Conservation (phyloP, 2,329 filamentous ascomycete genomes). For the Coniochaeta hoffmannii region DNA sequence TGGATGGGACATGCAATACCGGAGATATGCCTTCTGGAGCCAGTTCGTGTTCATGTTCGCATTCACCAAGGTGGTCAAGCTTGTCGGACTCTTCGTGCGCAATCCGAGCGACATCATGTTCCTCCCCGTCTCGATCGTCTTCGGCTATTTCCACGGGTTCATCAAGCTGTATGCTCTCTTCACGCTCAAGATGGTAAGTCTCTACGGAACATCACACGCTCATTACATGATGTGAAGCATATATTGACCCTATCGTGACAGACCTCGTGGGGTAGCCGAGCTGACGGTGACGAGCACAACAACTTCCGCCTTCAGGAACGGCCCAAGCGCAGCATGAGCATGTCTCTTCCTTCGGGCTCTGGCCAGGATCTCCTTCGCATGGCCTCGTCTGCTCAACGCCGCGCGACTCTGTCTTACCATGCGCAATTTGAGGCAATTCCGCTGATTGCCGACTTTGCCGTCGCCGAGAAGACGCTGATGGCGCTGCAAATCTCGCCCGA, state of each 20-base stretch:
- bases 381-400: not conserved
- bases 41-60: conserved; percentile 68
- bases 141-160: conserved; percentile 86
- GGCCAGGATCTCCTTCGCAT: conserved; percentile 16
- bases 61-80: conserved; percentile 86
- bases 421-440: not conserved
- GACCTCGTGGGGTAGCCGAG: conserved; percentile 94
- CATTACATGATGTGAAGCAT: not conserved
- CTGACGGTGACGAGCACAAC: conserved; percentile 82
- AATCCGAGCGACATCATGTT: conserved; percentile 76
- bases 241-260: conserved; percentile 26
- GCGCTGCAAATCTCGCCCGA: not conserved
- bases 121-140: conserved; percentile 77
- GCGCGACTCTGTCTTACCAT: not conserved
- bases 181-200: conserved; percentile 72
- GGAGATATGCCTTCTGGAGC: conserved; percentile 48
- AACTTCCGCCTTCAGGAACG: conserved; percentile 19
- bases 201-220: not conserved
- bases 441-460: not conserved
- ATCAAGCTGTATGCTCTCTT: conserved; percentile 86
- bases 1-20: conserved; percentile 46
- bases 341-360: conserved; percentile 24
- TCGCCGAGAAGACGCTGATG: not conserved
- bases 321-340: conserved; percentile 23
- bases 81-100: conserved; percentile 76